These are phyloP conservation scores for Mycena galericulata DNA, from an alignment of 768 basidiomycete species.

Conservation along the genomic window DNA sequence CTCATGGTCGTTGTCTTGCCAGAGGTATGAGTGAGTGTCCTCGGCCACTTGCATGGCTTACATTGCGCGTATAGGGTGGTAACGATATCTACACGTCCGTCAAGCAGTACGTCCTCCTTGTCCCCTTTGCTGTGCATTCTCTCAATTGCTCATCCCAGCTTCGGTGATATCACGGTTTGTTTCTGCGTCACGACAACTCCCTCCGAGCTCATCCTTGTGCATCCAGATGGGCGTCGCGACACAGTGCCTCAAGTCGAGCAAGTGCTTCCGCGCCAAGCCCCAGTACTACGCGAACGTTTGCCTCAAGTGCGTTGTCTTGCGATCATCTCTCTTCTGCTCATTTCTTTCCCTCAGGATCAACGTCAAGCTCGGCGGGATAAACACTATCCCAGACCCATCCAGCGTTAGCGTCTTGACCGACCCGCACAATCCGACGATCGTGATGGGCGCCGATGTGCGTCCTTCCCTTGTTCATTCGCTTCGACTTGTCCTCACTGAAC, in stretches of 20 bases:
- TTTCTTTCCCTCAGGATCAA: background rate
- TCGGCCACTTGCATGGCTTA: too few relatives aligned
- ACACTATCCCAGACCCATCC: slow-evolving; percentile 77
- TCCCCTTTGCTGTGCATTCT: background rate
- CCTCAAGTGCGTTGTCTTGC: slow-evolving; percentile 52
- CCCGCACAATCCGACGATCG: slow-evolving; percentile 71
- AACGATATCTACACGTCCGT: slow-evolving; percentile 83
- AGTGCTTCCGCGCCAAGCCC: slow-evolving; percentile 73
- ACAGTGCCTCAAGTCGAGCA: slow-evolving; percentile 78
- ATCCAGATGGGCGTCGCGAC: slow-evolving; percentile 63
- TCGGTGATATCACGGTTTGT: slow-evolving; percentile 72
- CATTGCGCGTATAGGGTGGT: slow-evolving; percentile 77
- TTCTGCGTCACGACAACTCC: background rate
- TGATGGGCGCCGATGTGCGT: slow-evolving; percentile 55
- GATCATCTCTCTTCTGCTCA: too few relatives aligned
- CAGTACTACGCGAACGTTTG: slow-evolving; percentile 87
- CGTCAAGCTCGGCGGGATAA: slow-evolving; percentile 79
- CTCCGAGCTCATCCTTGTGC: background rate
- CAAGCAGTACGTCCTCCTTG: slow-evolving; percentile 72
- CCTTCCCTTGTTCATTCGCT: background rate
- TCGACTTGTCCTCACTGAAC: slow-evolving; percentile 41
- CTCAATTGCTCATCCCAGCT: slow-evolving; percentile 53
- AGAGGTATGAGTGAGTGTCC: background rate
- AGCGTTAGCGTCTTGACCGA: slow-evolving; percentile 74
- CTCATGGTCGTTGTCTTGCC: slow-evolving; percentile 79